Evolutionary conservation across 2,329 filamentous ascomycete species (phyloP), one percentile per base, ranked within the genome.

Genomic region (Coniella lustricola): DNA sequence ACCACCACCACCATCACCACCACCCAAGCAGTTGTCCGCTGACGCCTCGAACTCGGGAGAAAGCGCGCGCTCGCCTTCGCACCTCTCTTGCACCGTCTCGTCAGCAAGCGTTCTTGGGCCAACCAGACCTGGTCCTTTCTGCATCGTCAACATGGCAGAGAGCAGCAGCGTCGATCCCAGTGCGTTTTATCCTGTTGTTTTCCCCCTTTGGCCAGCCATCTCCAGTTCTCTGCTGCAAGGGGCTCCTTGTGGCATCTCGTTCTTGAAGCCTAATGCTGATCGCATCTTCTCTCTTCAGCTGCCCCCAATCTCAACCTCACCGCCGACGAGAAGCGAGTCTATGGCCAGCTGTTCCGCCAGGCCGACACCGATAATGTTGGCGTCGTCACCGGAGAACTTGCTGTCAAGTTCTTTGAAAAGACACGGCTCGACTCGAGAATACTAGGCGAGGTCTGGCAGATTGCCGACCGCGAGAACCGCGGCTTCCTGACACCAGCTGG

Each of bases 331-430:
- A 96, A 95, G 73, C 86, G 89, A 67, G 81, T 87, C 51, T 98
- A 94, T 68, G 88, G 86, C 59, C 89, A 93, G 68, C 83, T 98
- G 55, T 96, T 98, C 71, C 83, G 87, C 66, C 85, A 90, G 60
- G 93, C 93, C 57, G 93, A 98, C 68, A 86, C 85, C 51, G 93
- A 96, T 59, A 86, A 81, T 64, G 84, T 95, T 50, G 90, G 90
- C 48, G 90, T 97, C 55, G 88, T 98, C 31, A 96, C 93, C 16
- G 93, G 93, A 67, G 93, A 98, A 68, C 79, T 94, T 53, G 93
- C 93, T 51, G 90, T 98, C 66, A 88, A 90, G 65, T 97, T 98
- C 74, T 98, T 98, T 64, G 90, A 97, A 69, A 93, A 93, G 75
- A 97, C 93, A 39, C 84, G 87, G 58, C 76, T 98, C 42, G 82